Conservation (phyloP, 2,329 filamentous ascomycete species). For the Aureobasidium sp. region DNA sequence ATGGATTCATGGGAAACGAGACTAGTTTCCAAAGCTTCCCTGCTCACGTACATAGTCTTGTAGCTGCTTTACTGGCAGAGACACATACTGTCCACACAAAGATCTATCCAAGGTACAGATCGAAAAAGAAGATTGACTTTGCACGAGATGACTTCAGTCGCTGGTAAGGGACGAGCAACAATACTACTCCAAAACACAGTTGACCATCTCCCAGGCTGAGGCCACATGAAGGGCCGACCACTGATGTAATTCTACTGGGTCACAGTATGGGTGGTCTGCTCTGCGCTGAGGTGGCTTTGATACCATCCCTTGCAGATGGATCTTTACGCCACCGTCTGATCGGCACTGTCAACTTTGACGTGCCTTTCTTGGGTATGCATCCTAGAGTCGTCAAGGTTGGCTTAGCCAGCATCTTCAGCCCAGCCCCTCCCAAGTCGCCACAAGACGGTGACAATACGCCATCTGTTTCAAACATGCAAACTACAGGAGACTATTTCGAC, state of each 20-base stretch:
- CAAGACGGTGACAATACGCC: neutral
- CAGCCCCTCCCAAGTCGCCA: conserved; percentile 21
- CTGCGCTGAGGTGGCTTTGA: conserved; percentile 68
- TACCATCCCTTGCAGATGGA: conserved; percentile 33
- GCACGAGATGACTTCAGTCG: conserved; percentile 75
- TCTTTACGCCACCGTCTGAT: conserved; percentile 67
- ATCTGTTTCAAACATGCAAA: neutral
- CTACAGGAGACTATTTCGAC: neutral
- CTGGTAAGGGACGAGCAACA: conserved; percentile 47
- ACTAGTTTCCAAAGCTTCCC: conserved; percentile 84
- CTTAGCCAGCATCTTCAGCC: conserved; percentile 66
- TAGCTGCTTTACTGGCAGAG: conserved; percentile 59
- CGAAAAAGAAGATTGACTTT: conserved; percentile 62
- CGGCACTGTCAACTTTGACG: conserved; percentile 75
- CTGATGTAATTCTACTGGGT: conserved; percentile 75
- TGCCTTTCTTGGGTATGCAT: conserved; percentile 81
- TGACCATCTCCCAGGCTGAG: conserved; percentile 47
- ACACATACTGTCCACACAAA: conserved; percentile 81
- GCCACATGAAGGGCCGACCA: conserved; percentile 65
- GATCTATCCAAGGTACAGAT: conserved; percentile 74
- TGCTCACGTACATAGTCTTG: conserved; percentile 71
- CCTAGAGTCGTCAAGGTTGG: conserved; percentile 80
- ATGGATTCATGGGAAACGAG: conserved; percentile 86
- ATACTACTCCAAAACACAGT: neutral
- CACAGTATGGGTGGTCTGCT: conserved; percentile 88